Evolutionary conservation across 805 yeast species (phyloP).

Genomic region (Millerozyma miso): DNA sequence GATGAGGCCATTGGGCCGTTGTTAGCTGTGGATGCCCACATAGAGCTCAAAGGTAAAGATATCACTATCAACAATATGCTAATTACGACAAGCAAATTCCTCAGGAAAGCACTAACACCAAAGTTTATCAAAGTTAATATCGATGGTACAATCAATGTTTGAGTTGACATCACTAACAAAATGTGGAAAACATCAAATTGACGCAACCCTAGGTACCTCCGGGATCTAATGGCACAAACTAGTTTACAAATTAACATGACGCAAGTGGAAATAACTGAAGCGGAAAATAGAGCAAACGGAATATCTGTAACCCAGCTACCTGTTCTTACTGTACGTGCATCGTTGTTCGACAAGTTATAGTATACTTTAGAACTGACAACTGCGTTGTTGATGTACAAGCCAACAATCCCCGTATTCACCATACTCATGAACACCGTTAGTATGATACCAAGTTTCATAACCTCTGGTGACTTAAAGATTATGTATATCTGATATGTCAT

Average conservation of each 20-base stretch:
- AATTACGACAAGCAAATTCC: conserved; percentile 44
- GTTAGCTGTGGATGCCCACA: conserved; percentile 81
- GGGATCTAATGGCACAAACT: conserved; percentile 59
- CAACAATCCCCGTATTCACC: conserved; percentile 53
- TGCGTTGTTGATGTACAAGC: conserved; percentile 54
- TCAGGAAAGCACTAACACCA: conserved; percentile 20
- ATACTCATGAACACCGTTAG: conserved; percentile 35
- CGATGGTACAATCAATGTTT: conserved; percentile 78
- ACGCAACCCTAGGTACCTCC: conserved; percentile 72
- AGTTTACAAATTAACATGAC: conserved; percentile 62
- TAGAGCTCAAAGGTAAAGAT: conserved; percentile 75
- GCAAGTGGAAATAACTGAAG: conserved; percentile 62
- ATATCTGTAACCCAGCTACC: conserved; percentile 43
- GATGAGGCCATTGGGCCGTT: conserved; percentile 29
- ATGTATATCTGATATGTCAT: conserved; percentile 68
- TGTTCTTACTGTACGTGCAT: neutral
- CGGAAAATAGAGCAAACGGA: conserved; percentile 61
- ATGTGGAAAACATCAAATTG: conserved; percentile 84
- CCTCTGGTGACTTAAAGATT: conserved; percentile 61
- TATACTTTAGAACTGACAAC: conserved; percentile 39
- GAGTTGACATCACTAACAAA: conserved; percentile 73
- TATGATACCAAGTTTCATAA: conserved; percentile 35
- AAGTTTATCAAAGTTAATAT: conserved; percentile 55
- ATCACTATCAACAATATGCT: conserved; percentile 61
- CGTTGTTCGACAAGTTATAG: conserved; percentile 9